Conservation (phyloP, 2,329 filamentous ascomycete species). For the Trichoderma breve region DNA sequence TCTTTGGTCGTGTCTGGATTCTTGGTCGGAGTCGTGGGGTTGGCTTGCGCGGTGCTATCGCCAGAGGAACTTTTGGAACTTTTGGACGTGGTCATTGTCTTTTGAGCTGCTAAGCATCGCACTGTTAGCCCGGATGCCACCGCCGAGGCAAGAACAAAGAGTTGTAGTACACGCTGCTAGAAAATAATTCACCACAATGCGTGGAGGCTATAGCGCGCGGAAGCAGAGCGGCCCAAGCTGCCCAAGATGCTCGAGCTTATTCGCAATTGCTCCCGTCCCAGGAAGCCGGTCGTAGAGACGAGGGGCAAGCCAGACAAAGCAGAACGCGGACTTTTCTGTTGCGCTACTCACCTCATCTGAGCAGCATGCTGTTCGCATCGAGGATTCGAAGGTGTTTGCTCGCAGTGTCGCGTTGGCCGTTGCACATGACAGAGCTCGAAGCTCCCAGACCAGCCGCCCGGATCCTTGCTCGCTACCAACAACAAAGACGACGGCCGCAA, state of each 20-base stretch:
- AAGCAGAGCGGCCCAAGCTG: conserved; percentile 15
- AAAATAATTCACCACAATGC: neutral
- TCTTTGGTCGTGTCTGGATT: neutral
- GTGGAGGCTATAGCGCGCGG: neutral
- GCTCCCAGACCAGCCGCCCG: neutral
- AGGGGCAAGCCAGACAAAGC: neutral
- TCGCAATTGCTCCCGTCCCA: neutral
- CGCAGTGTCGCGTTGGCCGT: conserved; percentile 2
- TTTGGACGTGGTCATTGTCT: conserved; percentile 27
- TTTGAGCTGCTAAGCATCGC: conserved; percentile 10
- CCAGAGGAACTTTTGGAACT: conserved; percentile 16
- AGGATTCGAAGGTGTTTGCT: neutral
- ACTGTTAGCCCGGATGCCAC: neutral
- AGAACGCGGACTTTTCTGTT: neutral
- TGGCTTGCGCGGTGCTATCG: conserved; percentile 24
- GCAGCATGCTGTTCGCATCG: conserved; percentile 23
- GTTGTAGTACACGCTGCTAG: neutral
- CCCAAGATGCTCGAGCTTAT: conserved; percentile 3
- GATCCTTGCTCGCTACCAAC: neutral
- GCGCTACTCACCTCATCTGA: conserved; percentile 20
- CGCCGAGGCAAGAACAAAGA: neutral
- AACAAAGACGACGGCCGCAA: neutral
- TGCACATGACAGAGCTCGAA: conserved; percentile 16
- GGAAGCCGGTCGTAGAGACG: neutral
- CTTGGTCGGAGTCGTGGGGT: conserved; percentile 19